Base-by-base conservation (phyloP, 306 rosid species). In the Geum urbanum region DNA sequence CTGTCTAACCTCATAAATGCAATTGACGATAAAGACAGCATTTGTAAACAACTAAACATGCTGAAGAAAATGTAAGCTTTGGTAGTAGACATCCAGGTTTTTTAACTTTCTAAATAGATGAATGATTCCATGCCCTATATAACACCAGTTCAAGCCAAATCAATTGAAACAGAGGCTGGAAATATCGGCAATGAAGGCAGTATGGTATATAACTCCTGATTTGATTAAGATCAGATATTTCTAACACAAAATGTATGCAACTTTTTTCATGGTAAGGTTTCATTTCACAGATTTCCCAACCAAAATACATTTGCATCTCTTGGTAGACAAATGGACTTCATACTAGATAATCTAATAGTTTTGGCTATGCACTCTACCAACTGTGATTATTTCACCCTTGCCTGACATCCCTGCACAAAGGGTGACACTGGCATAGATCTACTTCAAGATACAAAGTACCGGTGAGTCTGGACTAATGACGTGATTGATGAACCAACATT, bases 1-100 rank as follows among this genome's bases (percentile, higher is more conserved):
- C 37, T 11, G 50, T 52, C 72, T 18, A 7, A 62, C 62, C 62
- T 39, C 41, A 52, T 43, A 9, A 51, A 79, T 67, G 71, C 43
- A 47, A 54, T n/a, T n/a, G 54, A 19, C n/a, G 13, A 76, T 45
- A 8, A 24, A 44, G 43, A 49, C 59, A 6, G 41, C 43, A 39
- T 47, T 47, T 11, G 63, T 7, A 69, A 47, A 27, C 32, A 27
- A 27, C 32, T 27, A 2, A 27, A 49, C 67, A 72, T n/a, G 47
- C 47, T 1, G 9, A 18, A 7, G 9, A 15, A 15, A 45, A 5
- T 44, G 13, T 2, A 54, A 3, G 14, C 6, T 53, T 40, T 69
- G 19, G 52, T 5, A 41, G 14, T 12, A 44, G 18, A 22, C 18
- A 71, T 71, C 27, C 65, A 56, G 48, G 18, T 45, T 19, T 46